These are phyloP conservation scores for Trichophyton benhamiae DNA, from an alignment of 2,329 filamentous ascomycete species.

Conservation along the genomic window DNA sequence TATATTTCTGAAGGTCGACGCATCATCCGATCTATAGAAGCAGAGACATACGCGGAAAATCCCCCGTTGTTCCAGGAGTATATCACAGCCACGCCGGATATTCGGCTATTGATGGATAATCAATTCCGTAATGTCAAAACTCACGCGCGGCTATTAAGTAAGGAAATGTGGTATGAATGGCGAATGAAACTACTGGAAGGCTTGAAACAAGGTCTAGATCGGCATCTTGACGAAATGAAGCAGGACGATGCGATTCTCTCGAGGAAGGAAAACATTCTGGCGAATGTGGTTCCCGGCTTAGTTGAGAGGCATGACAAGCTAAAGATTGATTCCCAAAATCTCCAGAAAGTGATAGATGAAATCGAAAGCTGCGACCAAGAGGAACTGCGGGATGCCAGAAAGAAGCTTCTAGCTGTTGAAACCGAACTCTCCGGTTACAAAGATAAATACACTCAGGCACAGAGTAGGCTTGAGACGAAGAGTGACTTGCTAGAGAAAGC, in stretches of 20 bases:
- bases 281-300: constrained; percentile 54
- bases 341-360: constrained; percentile 58
- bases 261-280: constrained; percentile 57
- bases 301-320: constrained; percentile 50
- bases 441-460: constrained; percentile 53
- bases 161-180: constrained; percentile 98
- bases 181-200: constrained; percentile 76
- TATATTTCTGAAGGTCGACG: constrained; percentile 89
- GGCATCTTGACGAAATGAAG: constrained; percentile 64
- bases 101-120: constrained; percentile 80
- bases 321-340: constrained; percentile 49
- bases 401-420: constrained; percentile 53
- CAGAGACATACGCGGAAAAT: constrained; percentile 77
- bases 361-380: constrained; percentile 56
- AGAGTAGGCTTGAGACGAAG: constrained; percentile 54
- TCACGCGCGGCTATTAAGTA: constrained; percentile 76
- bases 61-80: constrained; percentile 88
- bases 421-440: constrained; percentile 59
- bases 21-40: constrained; percentile 83
- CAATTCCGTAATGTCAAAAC: constrained; percentile 97
- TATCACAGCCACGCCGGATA: constrained; percentile 67
- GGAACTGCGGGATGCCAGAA: constrained; percentile 62
- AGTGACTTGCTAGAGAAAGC: constrained; percentile 52
- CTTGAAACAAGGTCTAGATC: constrained; percentile 66
- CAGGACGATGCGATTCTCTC: constrained; percentile 55